These are phyloP conservation scores for Strobilomyces confusus DNA, from an alignment of 768 basidiomycete species.

Conservation along the genomic window DNA sequence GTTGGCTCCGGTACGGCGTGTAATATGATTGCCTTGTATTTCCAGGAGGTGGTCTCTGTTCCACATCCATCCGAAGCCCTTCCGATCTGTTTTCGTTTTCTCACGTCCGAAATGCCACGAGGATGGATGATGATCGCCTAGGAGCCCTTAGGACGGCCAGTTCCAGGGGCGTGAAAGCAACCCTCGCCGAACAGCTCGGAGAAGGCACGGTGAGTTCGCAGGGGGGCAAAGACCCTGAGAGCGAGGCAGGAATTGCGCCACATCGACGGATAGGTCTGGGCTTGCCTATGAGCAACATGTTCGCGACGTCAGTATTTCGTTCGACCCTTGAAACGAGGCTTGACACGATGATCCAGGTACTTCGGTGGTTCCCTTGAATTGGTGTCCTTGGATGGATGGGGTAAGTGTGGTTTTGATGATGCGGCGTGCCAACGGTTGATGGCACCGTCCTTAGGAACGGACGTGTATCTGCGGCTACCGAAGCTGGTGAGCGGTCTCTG, in stretches of 20 bases:
- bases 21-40: constrained; percentile 1
- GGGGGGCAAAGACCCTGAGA: constrained; percentile 36
- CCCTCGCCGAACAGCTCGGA: constrained; percentile 74
- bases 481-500: constrained; percentile 54
- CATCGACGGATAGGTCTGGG: constrained; percentile 77
- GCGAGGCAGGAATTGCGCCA: constrained; percentile 42
- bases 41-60: constrained; percentile 68
- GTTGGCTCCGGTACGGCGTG: background rate
- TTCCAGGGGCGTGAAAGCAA: constrained; percentile 65
- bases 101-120: constrained; percentile 70
- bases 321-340: background rate
- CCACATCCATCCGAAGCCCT: constrained; percentile 51
- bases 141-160: constrained; percentile 64
- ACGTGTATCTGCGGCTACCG: constrained; percentile 77
- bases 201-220: constrained; percentile 21
- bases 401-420: constrained; percentile 43
- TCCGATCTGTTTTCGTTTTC: constrained; percentile 89
- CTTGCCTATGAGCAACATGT: constrained; percentile 86
- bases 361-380: constrained; percentile 80
- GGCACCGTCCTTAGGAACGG: constrained; percentile 54
- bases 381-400: constrained; percentile 80
- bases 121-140: constrained; percentile 63
- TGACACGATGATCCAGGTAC: constrained; percentile 44
- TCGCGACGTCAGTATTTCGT: constrained; percentile 57
- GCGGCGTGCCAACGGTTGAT: background rate